Evolutionary conservation across 2,329 filamentous ascomycete genomes (phyloP).

Genomic region (Penicillium italicum): DNA sequence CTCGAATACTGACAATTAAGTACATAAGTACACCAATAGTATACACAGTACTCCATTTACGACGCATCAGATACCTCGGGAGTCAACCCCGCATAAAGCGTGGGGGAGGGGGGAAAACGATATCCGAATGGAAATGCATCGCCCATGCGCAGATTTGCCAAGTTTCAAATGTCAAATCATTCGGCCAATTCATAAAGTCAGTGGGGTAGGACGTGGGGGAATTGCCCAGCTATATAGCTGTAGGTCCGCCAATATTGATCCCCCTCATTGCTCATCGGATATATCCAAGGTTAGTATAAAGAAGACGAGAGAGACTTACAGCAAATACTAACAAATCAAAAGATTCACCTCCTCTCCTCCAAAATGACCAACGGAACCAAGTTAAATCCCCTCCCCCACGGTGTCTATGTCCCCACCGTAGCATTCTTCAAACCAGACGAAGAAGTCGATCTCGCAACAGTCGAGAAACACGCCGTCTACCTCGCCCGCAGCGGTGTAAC

Average conservation of each 20-base stretch:
- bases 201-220: constrained; percentile 3
- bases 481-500: constrained; percentile 70
- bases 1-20: background rate
- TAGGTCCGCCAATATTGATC: background rate
- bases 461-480: constrained; percentile 59
- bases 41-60: background rate
- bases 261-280: background rate
- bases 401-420: constrained; percentile 70
- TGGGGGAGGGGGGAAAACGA: background rate
- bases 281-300: background rate
- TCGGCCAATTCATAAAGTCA: background rate
- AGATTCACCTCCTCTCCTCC: background rate
- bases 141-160: background rate
- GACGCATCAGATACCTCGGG: background rate
- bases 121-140: background rate
- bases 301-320: background rate
- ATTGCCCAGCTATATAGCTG: constrained; percentile 1
- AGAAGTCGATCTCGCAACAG: constrained; percentile 62
- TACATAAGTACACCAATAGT: background rate
- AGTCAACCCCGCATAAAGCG: constrained; percentile 11
- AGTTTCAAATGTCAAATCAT: background rate
- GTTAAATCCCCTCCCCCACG: constrained; percentile 38
- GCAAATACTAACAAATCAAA: background rate
- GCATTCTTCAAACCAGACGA: constrained; percentile 68
- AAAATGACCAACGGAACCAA: constrained; percentile 25